These are phyloP conservation scores for Protomyces lactucae-debilis DNA, from an alignment of 1,139 yeast species.

Conservation along the genomic window DNA sequence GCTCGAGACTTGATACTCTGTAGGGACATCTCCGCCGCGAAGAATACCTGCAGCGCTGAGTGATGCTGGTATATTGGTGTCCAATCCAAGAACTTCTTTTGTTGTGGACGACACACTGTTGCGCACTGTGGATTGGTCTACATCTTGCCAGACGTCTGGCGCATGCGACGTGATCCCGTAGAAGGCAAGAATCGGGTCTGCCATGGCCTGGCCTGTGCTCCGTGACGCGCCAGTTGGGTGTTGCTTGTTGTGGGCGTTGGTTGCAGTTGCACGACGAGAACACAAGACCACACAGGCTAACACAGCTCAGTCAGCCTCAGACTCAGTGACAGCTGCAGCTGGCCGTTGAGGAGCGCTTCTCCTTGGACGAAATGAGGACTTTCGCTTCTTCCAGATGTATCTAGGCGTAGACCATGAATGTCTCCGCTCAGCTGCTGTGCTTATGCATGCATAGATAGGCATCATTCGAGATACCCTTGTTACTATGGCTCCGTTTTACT, in stretches of 20 bases:
- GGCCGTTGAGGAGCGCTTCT: too few relatives aligned
- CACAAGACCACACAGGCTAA: too few relatives aligned
- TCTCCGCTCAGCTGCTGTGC: too few relatives aligned
- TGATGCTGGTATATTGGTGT: neutral
- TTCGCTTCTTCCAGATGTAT: too few relatives aligned
- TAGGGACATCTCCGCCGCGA: constrained; percentile 5
- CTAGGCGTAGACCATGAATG: too few relatives aligned
- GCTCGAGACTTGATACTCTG: constrained; percentile 9
- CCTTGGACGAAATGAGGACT: too few relatives aligned
- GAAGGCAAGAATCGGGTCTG: constrained; percentile 27
- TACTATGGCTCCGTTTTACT: too few relatives aligned
- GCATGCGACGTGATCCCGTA: constrained; percentile 31
- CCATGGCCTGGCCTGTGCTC: neutral
- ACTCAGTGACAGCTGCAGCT: too few relatives aligned
- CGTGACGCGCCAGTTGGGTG: neutral
- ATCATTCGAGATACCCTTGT: too few relatives aligned
- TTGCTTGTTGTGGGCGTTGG: neutral
- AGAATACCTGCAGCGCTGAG: constrained; percentile 13
- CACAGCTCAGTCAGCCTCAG: too few relatives aligned
- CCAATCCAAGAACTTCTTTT: constrained; percentile 4
- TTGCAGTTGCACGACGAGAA: too few relatives aligned
- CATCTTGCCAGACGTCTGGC: constrained; percentile 31
- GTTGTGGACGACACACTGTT: neutral
- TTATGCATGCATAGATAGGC: too few relatives aligned
- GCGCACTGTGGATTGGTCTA: constrained; percentile 20